phyloP scores from a whole-genome alignment of 805 yeast species.

The Ogataea nakhonphanomensis region DNA sequence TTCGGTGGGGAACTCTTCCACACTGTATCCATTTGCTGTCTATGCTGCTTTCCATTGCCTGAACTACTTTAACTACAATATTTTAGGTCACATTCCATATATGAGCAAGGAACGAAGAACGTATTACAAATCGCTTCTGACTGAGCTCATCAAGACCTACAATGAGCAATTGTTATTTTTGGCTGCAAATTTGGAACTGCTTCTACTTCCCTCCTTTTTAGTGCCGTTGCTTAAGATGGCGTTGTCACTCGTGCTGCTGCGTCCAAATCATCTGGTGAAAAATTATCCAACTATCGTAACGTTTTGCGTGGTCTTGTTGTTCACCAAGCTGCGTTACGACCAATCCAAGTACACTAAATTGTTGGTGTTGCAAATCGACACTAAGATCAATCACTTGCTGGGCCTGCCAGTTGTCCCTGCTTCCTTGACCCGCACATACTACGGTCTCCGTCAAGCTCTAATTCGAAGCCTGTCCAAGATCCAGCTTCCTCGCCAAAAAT shows the following conservation, averaged over 20 bases:
- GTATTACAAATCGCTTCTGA: conserved; percentile 30
- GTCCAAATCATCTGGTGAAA: conserved; percentile 26
- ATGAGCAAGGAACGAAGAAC: conserved; percentile 25
- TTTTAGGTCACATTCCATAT: conserved; percentile 50
- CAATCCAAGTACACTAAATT: conserved; percentile 53
- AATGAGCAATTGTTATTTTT: conserved; percentile 41
- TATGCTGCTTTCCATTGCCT: conserved; percentile 65
- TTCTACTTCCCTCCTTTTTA: conserved; percentile 37
- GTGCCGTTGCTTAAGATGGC: conserved; percentile 41
- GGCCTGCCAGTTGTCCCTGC: conserved; percentile 37
- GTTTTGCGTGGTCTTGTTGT: conserved; percentile 45
- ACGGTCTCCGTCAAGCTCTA: conserved; percentile 8
- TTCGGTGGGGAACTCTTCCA: conserved; percentile 32
- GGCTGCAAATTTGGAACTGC: conserved; percentile 48
- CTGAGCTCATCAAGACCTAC: conserved; percentile 35
- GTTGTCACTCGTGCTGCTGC: conserved; percentile 35
- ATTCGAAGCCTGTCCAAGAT: conserved; percentile 13
- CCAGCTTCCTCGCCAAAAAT: conserved; percentile 9
- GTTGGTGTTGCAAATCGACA: conserved; percentile 45
- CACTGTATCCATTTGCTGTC: conserved; percentile 56
- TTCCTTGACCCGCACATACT: conserved; percentile 11
- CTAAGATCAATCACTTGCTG: conserved; percentile 36
- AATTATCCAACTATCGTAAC: conserved; percentile 36
- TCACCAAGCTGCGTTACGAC: conserved; percentile 58
- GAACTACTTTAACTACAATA: conserved; percentile 50